A percentile compares a stretch with the other conserved stretches of the same genome.
Conservation (phyloP, 2,329 filamentous ascomycete genomes). For the Orbilia oligospora region DNA sequence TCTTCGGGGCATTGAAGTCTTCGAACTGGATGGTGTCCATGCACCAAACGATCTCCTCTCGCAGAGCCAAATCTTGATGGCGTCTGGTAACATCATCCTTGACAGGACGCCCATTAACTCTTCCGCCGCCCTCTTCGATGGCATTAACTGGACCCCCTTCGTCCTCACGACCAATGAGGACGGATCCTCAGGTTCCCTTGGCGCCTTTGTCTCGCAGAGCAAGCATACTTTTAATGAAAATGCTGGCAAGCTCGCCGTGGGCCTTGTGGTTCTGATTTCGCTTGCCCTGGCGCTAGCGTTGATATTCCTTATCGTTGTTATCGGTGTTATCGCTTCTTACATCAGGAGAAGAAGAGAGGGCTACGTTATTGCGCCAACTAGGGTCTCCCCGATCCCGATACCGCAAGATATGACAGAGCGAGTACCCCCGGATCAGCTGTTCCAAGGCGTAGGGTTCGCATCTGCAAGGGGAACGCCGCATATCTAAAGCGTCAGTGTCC, state of each 20-base stretch:
- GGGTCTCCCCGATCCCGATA: conserved; percentile 63
- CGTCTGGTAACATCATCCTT: conserved; percentile 86
- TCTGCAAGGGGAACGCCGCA: conserved; percentile 53
- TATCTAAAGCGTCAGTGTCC: conserved; percentile 36
- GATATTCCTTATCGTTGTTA: conserved; percentile 82
- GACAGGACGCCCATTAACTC: conserved; percentile 80
- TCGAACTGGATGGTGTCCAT: conserved; percentile 80
- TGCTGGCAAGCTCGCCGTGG: conserved; percentile 77
- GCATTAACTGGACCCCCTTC: conserved; percentile 82
- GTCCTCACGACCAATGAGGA: conserved; percentile 80
- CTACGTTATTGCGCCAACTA: conserved; percentile 82
- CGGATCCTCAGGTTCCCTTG: conserved; percentile 79
- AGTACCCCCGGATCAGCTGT: conserved; percentile 56
- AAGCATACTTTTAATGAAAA: conserved; percentile 77
- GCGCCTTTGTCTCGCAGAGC: conserved; percentile 86
- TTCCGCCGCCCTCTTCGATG: conserved; percentile 90
- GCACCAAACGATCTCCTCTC: conserved; percentile 76
- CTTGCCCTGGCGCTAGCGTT: conserved; percentile 83
- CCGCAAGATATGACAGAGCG: conserved; percentile 55
- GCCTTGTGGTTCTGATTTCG: conserved; percentile 84
- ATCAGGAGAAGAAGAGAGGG: conserved; percentile 83
- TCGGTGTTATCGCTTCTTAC: conserved; percentile 81
- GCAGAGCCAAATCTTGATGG: conserved; percentile 79
- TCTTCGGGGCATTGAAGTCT: conserved; percentile 85
- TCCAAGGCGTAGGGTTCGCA: conserved; percentile 49